Percentiles rank a stretch among this genome's conserved stretches.
These are phyloP conservation scores for Arthrinium puccinioides DNA, from an alignment of 2,329 filamentous ascomycete genomes.

Conservation along the genomic window DNA sequence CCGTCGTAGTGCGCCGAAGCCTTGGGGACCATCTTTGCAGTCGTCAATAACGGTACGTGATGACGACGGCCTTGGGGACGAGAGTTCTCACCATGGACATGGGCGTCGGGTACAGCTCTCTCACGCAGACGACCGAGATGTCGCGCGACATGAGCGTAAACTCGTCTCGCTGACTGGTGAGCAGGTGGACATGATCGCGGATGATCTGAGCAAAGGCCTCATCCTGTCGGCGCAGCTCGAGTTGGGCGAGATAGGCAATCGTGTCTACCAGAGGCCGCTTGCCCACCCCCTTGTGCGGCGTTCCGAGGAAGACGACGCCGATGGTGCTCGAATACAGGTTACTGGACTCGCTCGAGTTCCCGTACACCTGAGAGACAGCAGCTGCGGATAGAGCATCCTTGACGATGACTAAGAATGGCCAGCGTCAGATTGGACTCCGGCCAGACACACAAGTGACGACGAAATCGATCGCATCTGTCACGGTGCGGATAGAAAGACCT, in stretches of 20 bases:
- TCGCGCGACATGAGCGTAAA: not conserved
- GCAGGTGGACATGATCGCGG: not conserved
- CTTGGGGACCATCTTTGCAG: not conserved
- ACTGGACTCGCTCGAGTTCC: not conserved
- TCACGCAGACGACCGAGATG: constrained; percentile 4
- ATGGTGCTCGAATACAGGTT: not conserved
- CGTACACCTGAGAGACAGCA: not conserved
- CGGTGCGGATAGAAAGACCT: too few species aligned
- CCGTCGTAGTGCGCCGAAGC: constrained; percentile 1
- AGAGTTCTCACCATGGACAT: not conserved
- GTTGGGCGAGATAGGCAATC: not conserved
- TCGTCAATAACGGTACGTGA: not conserved
- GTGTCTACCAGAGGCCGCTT: not conserved
- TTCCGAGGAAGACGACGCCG: constrained; percentile 5
- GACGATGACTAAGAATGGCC: not conserved
- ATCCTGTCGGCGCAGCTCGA: not conserved
- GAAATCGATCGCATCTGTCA: too few species aligned
- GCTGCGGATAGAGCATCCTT: constrained; percentile 3
- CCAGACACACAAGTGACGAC: too few species aligned
- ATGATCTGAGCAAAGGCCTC: not conserved
- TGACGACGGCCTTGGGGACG: not conserved
- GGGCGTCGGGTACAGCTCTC: not conserved
- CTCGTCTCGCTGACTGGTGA: not conserved
- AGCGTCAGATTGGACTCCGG: too few species aligned
- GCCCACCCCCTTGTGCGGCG: constrained; percentile 1